phyloP scores from a whole-genome alignment of 305 asterid species.

The Lippia alba region DNA sequence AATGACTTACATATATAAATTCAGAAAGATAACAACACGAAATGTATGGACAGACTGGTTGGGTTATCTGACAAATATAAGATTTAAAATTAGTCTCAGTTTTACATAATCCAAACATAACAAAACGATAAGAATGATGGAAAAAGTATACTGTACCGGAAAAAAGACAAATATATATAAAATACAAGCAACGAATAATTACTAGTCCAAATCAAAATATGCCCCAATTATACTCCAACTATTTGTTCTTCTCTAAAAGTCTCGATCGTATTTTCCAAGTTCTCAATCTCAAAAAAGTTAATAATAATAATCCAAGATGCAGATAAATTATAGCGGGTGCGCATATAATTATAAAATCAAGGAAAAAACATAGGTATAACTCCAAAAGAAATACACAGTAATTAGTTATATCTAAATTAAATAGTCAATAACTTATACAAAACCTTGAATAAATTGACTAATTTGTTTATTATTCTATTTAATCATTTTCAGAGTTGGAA shows the following conservation, averaged over 20 bases:
- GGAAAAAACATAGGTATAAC: too few relatives aligned
- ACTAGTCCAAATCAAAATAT: neutral
- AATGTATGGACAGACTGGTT: too few relatives aligned
- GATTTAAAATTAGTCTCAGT: neutral
- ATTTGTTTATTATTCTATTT: neutral
- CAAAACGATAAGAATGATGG: neutral
- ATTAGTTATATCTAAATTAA: too few relatives aligned
- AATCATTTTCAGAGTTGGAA: slow-evolving; percentile 55
- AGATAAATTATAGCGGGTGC: neutral
- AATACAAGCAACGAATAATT: neutral
- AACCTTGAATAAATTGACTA: neutral
- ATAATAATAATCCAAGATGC: neutral
- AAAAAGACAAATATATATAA: too few relatives aligned
- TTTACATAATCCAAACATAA: neutral
- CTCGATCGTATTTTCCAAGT: neutral
- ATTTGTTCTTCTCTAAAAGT: neutral
- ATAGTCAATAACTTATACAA: neutral
- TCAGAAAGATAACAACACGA: too few relatives aligned
- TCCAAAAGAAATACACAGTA: too few relatives aligned
- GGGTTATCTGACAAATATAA: neutral
- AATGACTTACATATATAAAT: too few relatives aligned
- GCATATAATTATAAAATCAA: too few relatives aligned
- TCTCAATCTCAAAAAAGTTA: neutral
- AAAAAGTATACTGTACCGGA: too few relatives aligned
- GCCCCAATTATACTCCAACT: neutral